These are phyloP conservation scores for Phanerochaete carnosa DNA, from an alignment of 768 basidiomycete species.

Conservation along the genomic window DNA sequence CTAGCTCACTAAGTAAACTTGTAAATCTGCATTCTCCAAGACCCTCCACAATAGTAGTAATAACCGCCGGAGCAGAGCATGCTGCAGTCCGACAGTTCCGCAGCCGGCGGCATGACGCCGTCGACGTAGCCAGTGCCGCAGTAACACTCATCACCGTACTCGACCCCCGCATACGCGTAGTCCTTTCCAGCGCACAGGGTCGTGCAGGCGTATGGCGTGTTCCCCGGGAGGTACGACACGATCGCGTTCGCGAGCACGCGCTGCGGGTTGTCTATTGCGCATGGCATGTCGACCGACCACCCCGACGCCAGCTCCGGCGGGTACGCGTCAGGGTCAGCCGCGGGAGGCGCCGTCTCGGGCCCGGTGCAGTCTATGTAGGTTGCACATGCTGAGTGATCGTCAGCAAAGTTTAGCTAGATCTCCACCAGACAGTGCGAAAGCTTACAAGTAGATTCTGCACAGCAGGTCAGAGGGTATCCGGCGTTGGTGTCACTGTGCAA, in stretches of 20 bases:
- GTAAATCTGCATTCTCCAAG: conserved; percentile 20
- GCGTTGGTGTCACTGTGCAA: not conserved
- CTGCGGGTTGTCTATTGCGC: conserved; percentile 17
- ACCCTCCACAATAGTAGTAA: conserved; percentile 16
- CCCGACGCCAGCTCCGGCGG: conserved; percentile 7
- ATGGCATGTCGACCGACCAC: conserved; percentile 14
- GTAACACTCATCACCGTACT: conserved; percentile 23
- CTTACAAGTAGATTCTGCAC: not conserved
- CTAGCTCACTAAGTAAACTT: not conserved
- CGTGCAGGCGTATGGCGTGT: conserved; percentile 17
- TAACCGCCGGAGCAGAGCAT: conserved; percentile 17
- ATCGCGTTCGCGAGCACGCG: conserved; percentile 16
- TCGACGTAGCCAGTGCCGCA: conserved; percentile 19
- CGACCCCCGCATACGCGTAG: conserved; percentile 21
- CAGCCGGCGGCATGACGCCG: conserved; percentile 3
- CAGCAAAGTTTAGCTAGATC: not conserved
- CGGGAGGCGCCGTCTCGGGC: not conserved
- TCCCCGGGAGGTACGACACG: conserved; percentile 9
- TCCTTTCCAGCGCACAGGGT: conserved; percentile 11
- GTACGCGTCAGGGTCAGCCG: not conserved
- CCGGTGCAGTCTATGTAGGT: conserved; percentile 7
- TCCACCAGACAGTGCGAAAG: not conserved
- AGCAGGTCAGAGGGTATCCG: conserved; percentile 1
- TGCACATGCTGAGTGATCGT: not conserved
- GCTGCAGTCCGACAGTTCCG: conserved; percentile 13